A percentile compares a stretch with the other conserved stretches of the same genome.
phyloP scores from a whole-genome alignment of 2,329 filamentous ascomycete genomes.

The Thielaviopsis populi region DNA sequence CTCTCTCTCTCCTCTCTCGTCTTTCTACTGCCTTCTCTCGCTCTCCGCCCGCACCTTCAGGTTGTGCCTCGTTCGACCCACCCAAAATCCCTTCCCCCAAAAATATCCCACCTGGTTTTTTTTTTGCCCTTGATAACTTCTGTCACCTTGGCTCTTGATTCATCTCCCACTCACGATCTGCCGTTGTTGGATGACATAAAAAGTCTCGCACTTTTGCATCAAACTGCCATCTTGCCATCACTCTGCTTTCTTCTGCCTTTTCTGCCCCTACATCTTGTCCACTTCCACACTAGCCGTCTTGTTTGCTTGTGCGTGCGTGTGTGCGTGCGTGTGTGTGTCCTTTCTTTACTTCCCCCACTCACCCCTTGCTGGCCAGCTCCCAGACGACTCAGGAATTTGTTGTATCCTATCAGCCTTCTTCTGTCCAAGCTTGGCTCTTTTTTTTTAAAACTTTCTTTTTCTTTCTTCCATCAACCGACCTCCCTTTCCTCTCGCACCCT shows the following conservation, averaged over 20 bases:
- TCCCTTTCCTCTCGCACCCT: slow-evolving; percentile 11
- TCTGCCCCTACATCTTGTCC: slow-evolving; percentile 14
- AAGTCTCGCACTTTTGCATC: neutral
- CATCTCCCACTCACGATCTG: slow-evolving; percentile 3
- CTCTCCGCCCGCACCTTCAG: slow-evolving; percentile 17
- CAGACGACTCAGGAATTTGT: neutral
- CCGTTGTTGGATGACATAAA: neutral
- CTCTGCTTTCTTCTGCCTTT: slow-evolving; percentile 2
- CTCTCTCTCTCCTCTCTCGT: slow-evolving; percentile 15
- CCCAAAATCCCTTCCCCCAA: slow-evolving; percentile 15
- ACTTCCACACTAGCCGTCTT: slow-evolving; percentile 14
- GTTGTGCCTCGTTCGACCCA: neutral
- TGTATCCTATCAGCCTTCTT: slow-evolving; percentile 16
- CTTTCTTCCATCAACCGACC: slow-evolving; percentile 13
- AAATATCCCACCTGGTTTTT: slow-evolving; percentile 3
- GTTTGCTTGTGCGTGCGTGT: neutral
- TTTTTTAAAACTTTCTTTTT: slow-evolving; percentile 8
- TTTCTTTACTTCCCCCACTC: slow-evolving; percentile 1
- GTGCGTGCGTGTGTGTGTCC: neutral
- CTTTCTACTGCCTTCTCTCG: slow-evolving; percentile 19
- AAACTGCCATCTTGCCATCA: neutral
- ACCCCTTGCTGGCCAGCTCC: neutral
- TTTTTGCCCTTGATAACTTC: neutral
- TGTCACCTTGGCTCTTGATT: neutral
- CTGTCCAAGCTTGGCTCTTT: slow-evolving; percentile 16